Evolutionary conservation across 2,329 filamentous ascomycete genomes (phyloP).

Genomic region (Chaetomium globosum): DNA sequence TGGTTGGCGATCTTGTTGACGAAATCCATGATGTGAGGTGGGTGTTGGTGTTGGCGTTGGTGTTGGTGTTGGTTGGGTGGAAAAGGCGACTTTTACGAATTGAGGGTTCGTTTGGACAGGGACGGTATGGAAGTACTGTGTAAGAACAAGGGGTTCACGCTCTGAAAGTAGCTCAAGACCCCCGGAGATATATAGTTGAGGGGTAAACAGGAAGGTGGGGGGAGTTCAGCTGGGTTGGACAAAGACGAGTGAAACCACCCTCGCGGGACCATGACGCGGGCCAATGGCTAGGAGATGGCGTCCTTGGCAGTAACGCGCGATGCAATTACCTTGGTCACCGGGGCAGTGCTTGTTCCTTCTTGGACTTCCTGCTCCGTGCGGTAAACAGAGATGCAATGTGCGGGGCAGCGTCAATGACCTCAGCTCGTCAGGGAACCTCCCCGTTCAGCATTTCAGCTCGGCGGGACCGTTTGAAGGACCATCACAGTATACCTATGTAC

Average conservation of each 20-base stretch:
- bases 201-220: slow-evolving; percentile 25
- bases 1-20: slow-evolving; percentile 33
- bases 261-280: slow-evolving; percentile 7
- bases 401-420: slow-evolving; percentile 8
- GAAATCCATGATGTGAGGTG: slow-evolving; percentile 30
- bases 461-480: background rate
- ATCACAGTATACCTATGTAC: background rate
- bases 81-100: background rate
- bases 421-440: slow-evolving; percentile 21
- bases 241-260: slow-evolving; percentile 11
- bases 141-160: background rate
- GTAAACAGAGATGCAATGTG: background rate
- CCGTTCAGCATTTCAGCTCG: background rate
- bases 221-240: slow-evolving; percentile 31
- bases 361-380: slow-evolving; percentile 1
- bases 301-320: slow-evolving; percentile 11
- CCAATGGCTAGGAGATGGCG: slow-evolving; percentile 20
- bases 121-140: background rate
- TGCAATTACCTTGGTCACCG: slow-evolving; percentile 4
- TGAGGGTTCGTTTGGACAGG: background rate
- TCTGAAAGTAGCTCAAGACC: background rate
- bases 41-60: background rate
- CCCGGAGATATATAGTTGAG: slow-evolving; percentile 21
- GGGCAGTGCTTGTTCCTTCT: slow-evolving; percentile 15
- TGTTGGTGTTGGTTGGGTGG: background rate